phyloP scores from a whole-genome alignment of 108 stramenopile genomes.

The Cylindrotheca fusiformis region DNA sequence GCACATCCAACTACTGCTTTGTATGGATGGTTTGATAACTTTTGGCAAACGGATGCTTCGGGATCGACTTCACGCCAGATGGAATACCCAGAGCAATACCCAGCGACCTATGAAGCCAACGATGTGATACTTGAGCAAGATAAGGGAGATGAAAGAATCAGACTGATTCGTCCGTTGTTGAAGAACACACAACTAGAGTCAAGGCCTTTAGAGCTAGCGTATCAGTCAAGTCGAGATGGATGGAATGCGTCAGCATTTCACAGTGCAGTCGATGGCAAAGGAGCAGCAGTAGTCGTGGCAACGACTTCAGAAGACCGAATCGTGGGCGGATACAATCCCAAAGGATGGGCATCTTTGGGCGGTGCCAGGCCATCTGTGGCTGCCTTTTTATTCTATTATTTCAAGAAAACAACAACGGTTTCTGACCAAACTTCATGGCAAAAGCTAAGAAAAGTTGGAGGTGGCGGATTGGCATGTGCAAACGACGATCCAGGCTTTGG shows the following conservation, averaged over 20 bases:
- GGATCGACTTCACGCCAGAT: slow-evolving; percentile 4
- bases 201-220: slow-evolving; percentile 44
- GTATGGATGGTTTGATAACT: slow-evolving; percentile 30
- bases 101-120: slow-evolving; percentile 39
- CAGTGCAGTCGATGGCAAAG: slow-evolving; percentile 57
- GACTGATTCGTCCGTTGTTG: slow-evolving; percentile 46
- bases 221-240: slow-evolving; percentile 55
- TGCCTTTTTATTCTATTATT: slow-evolving; percentile 59
- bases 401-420: background rate
- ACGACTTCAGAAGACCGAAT: slow-evolving; percentile 23
- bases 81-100: slow-evolving; percentile 36
- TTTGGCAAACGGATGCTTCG: slow-evolving; percentile 8
- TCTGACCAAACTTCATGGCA: slow-evolving; percentile 26
- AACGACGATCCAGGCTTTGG: slow-evolving; percentile 58
- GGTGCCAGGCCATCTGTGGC: slow-evolving; percentile 55
- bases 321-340: slow-evolving; percentile 73
- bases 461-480: slow-evolving; percentile 73
- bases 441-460: slow-evolving; percentile 58
- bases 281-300: slow-evolving; percentile 57
- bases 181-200: slow-evolving; percentile 72
- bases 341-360: slow-evolving; percentile 61
- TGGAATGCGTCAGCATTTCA: slow-evolving; percentile 55
- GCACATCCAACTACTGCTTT: too few species aligned
- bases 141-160: background rate
- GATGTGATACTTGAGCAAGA: slow-evolving; percentile 12